Evolutionary conservation across 352 stramenopile species (phyloP).

Genomic region (Phytophthora constricta): DNA sequence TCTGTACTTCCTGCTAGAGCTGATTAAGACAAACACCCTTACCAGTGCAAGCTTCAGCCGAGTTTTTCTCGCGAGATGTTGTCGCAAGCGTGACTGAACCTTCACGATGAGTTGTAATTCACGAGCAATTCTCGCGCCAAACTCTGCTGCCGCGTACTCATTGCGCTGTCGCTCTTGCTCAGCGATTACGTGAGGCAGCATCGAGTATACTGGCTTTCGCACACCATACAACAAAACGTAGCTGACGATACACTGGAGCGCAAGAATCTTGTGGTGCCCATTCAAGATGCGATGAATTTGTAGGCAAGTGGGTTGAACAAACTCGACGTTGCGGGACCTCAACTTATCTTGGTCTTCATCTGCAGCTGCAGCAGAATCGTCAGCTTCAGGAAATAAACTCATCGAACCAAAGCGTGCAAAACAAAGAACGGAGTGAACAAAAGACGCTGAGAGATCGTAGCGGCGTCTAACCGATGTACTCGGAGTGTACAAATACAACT

Average conservation of each 20-base stretch:
- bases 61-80: conserved; percentile 37
- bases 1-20: background rate
- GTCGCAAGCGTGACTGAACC: conserved; percentile 45
- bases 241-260: conserved; percentile 40
- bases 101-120: conserved; percentile 36
- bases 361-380: background rate
- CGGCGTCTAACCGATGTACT: conserved; percentile 31
- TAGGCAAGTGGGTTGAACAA: background rate
- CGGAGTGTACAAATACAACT: conserved; percentile 50
- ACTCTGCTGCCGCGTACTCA: background rate
- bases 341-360: background rate
- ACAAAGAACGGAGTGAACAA: conserved; percentile 48
- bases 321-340: background rate
- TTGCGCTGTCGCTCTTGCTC: conserved; percentile 12
- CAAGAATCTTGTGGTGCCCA: conserved; percentile 19
- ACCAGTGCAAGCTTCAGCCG: conserved; percentile 48
- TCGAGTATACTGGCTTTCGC: conserved; percentile 35
- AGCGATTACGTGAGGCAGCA: conserved; percentile 49
- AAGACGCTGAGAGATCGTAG: conserved; percentile 47
- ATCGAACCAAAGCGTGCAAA: conserved; percentile 36
- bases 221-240: conserved; percentile 48
- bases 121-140: background rate
- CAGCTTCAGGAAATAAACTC: conserved; percentile 4
- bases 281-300: conserved; percentile 25
- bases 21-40: conserved; percentile 8